Evolutionary conservation across 345 rosid species (phyloP).

Genomic region (Moricandia arvensis): DNA sequence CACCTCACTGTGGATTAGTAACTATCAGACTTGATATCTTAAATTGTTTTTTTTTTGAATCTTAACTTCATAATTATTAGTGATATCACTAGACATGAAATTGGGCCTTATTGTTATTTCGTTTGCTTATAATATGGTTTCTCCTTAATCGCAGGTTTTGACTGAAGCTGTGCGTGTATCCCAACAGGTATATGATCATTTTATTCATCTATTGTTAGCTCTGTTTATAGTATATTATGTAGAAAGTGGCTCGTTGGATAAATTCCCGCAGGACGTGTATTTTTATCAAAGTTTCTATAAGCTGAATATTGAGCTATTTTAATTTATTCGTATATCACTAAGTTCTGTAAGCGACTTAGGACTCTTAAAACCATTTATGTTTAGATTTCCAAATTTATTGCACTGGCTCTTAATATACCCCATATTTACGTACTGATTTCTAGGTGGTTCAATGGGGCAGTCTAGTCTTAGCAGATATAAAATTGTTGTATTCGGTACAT

Average conservation of each 20-base stretch:
- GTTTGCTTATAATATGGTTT: conserved; percentile 26
- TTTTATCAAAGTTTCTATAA: conserved; percentile 16
- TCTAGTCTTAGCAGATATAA: conserved; percentile 15
- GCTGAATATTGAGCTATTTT: conserved; percentile 15
- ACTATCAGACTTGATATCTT: conserved; percentile 13
- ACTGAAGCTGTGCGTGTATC: conserved; percentile 88
- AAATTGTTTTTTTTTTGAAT: not conserved
- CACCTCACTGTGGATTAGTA: not conserved
- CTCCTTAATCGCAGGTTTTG: conserved; percentile 62
- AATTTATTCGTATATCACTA: conserved; percentile 1
- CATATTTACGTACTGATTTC: not conserved
- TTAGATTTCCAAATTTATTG: conserved; percentile 3
- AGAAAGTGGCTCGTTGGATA: conserved; percentile 12
- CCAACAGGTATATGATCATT: conserved; percentile 60
- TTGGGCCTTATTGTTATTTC: not conserved
- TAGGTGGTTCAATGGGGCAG: not conserved
- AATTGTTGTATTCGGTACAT: conserved; percentile 4
- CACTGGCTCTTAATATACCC: conserved; percentile 4
- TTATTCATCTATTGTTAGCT: conserved; percentile 1
- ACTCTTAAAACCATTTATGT: not conserved
- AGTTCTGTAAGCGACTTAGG: conserved; percentile 1
- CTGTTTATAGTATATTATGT: conserved; percentile 7
- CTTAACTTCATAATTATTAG: conserved; percentile 7
- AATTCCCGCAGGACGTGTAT: conserved; percentile 2
- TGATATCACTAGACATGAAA: not conserved